Percentiles rank a stretch among this genome's conserved stretches.
phyloP scores from a whole-genome alignment of 192 early-diverging fungal genomes.

The Coemansia sp. region DNA sequence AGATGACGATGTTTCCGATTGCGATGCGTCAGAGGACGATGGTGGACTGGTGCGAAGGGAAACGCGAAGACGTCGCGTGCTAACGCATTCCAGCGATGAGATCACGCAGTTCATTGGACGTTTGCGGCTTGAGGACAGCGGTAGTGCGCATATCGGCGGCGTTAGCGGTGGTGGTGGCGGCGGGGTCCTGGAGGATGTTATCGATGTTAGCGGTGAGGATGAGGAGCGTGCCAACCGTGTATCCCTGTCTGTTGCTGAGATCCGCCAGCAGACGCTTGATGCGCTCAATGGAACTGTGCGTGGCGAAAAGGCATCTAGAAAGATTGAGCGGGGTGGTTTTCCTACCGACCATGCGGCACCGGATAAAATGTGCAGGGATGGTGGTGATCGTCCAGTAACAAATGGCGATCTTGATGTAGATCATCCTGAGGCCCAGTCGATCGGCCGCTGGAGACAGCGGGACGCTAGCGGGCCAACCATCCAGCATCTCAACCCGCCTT shows the following conservation, averaged over 20 bases:
- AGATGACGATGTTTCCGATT: slow-evolving; percentile 1
- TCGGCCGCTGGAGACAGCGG: slow-evolving; percentile 20
- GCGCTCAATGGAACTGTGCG: slow-evolving; percentile 42
- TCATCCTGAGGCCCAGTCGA: neutral
- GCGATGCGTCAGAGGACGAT: slow-evolving; percentile 8
- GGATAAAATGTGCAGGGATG: neutral
- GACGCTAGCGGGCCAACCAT: slow-evolving; percentile 17
- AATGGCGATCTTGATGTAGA: neutral
- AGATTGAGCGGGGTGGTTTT: no score
- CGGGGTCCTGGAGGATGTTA: slow-evolving; percentile 34
- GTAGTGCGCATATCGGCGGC: neutral
- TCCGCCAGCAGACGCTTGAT: slow-evolving; percentile 51
- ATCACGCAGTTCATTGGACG: slow-evolving; percentile 22
- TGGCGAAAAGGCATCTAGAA: neutral
- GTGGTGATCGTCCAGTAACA: no score
- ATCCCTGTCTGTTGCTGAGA: slow-evolving; percentile 34
- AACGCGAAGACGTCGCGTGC: slow-evolving; percentile 25
- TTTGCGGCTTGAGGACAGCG: slow-evolving; percentile 25
- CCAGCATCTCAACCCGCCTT: slow-evolving; percentile 11
- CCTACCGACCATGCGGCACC: neutral
- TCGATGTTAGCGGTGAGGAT: slow-evolving; percentile 47
- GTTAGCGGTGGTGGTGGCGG: neutral
- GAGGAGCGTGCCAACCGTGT: slow-evolving; percentile 29
- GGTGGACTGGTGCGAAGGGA: neutral
- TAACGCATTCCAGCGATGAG: slow-evolving; percentile 47